These are phyloP conservation scores for Termitomyces sp. DNA, from an alignment of 768 basidiomycete species.

Conservation along the genomic window DNA sequence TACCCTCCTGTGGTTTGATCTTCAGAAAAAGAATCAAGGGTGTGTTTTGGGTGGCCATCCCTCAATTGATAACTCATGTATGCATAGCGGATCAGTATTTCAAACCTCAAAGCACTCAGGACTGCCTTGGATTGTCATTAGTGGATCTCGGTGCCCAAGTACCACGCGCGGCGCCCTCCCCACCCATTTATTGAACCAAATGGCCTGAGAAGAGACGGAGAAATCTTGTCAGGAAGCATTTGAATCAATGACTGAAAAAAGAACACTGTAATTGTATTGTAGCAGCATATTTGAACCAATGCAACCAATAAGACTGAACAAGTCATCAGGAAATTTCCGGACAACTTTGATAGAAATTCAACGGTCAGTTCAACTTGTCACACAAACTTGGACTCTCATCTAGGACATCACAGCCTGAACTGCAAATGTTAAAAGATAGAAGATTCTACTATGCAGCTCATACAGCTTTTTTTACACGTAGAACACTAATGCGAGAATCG, in stretches of 20 bases:
- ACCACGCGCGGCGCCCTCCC: background rate
- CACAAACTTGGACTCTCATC: background rate
- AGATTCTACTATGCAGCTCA: background rate
- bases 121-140: background rate
- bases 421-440: background rate
- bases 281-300: background rate
- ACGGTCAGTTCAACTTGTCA: background rate
- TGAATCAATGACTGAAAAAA: background rate
- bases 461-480: constrained; percentile 8
- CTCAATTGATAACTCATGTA: background rate
- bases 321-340: background rate
- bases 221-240: background rate
- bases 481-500: too few species aligned
- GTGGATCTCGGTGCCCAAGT: background rate
- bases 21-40: background rate
- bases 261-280: background rate
- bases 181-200: background rate
- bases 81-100: background rate
- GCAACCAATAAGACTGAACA: background rate
- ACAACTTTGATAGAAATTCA: background rate
- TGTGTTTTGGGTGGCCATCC: too few species aligned
- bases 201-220: background rate
- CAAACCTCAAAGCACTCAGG: background rate
- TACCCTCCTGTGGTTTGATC: background rate
- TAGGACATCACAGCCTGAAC: background rate